Base-by-base conservation (phyloP, 257 asterid genomes). In the Gynochthodes officinalis region DNA sequence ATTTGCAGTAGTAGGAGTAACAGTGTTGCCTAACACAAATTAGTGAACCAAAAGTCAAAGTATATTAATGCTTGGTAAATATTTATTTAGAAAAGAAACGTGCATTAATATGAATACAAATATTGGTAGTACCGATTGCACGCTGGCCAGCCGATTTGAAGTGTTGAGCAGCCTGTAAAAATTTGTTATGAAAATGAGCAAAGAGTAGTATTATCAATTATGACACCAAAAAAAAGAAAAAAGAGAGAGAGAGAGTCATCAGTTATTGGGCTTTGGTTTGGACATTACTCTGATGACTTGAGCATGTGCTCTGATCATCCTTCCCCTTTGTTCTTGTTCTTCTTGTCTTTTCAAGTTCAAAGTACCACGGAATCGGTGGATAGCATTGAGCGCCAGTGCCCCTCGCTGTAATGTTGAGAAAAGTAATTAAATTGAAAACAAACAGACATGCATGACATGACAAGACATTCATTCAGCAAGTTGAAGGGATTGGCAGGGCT, bases 251-350 rank as follows among this genome's bases (percentile, higher is more conserved):
- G n/a, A n/a, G n/a, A n/a, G n/a, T n/a, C n/a, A n/a, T n/a, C n/a
- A n/a, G n/a, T n/a, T n/a, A n/a, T n/a, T n/a, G n/a, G n/a, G n/a
- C n/a, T n/a, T n/a, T n/a, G 2, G 43, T 50, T 65, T 27, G 7
- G 9, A n/a, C n/a, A 68, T 84, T 89, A 89, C 97, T 86, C 98
- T 76, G 67, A 93, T 87, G 85, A 91, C 98, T 91, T 93, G 98
- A 72, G 98, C 98, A 76, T 93, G 98, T 49, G 97, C 97, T 81
- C 97, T 83, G 73, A 93, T 89, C 94, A 84, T 85, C 75, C 97
- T 62, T 48, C 90, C 79, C 59, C 96, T 82, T 65, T 81, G 84
- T 73, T 93, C 97, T 74, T 85, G 84, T 68, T 86, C 92, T 67
- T 89, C 91, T 32, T 83, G 92, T 77, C 86, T 91, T 73, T 69